A percentile compares a stretch with the other conserved stretches of the same genome.
phyloP scores from a whole-genome alignment of 2,329 filamentous ascomycete genomes.

The Hypoxylon sp. region DNA sequence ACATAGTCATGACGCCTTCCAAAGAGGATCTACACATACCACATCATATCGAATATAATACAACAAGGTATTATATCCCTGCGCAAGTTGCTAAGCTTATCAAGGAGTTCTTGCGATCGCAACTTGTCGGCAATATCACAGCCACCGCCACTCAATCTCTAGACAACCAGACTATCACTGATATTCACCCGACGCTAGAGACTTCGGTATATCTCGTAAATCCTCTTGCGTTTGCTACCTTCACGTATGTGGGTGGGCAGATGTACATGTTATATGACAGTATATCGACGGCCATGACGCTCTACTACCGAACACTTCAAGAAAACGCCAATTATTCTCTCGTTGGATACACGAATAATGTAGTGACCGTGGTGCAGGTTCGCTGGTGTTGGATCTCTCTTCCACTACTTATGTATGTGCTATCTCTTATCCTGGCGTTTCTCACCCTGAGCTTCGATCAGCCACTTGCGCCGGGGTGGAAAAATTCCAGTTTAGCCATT shows the following conservation, averaged over 20 bases:
- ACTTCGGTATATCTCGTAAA: background rate
- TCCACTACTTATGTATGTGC: background rate
- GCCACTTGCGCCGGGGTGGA: background rate
- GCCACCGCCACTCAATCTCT: background rate
- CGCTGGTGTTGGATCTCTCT: background rate
- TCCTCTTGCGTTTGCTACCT: background rate
- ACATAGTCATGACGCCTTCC: background rate
- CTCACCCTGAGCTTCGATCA: background rate
- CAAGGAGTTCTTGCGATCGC: background rate
- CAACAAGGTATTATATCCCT: background rate
- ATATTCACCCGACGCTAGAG: background rate
- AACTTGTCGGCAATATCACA: background rate
- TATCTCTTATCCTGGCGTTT: background rate
- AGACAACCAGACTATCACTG: background rate
- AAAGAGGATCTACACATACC: background rate
- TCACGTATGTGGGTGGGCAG: background rate
- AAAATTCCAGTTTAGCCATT: background rate
- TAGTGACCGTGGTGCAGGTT: background rate
- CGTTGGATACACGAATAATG: background rate
- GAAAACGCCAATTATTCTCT: background rate
- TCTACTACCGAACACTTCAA: background rate
- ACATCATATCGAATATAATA: background rate
- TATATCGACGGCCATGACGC: background rate
- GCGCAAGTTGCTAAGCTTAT: background rate
- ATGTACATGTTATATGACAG: background rate